Base-by-base conservation (phyloP, 192 early-diverging fungal species). In the Coemansia sp. region DNA sequence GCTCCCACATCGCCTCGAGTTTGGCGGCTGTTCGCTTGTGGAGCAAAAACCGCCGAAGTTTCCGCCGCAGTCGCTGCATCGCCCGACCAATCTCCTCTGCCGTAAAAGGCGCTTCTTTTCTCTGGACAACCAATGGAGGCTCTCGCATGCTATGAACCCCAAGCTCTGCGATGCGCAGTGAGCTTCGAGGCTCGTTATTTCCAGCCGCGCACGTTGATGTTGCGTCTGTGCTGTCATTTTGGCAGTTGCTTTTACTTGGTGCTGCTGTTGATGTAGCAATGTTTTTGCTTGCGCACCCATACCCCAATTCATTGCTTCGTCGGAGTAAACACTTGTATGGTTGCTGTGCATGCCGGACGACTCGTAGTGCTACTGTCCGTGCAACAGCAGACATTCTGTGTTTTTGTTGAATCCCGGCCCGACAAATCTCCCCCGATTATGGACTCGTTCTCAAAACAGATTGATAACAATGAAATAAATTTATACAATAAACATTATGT, bases 1-100 rank as follows among this genome's bases (percentile, higher is more conserved):
- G 28, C n/a, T 30, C 35, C 75, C 75, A 77, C 58, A 77, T 58
- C 2, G 66, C 66, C 35, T 68, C 75, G 7, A 77, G 75, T 35
- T 66, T 68, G 43, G n/a, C 49, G 1, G 23, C 29, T 39, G 75
- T 72, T 13, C 70, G 75, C 28, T 39, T 40, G 23, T 61, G 61
- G 40, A 71, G 59, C 21, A 58, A 18, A 25, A 66, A 71, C 21
- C 75, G 62, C 23, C 59, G 58, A 26, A 77, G 63, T 63, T 69
- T 72, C n/a, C 70, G 66, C 51, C 45, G 56, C 20, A 77, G 58
- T 39, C 75, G 53, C 37, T 13, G 10, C 7, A 66, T 48, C 21
- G 75, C 75, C 29, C 29, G 30, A 4, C 61, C 62, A 18, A 69
- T 40, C 46, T 72, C 66, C 31, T 53, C 56, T 18, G 28, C 60